These are phyloP conservation scores for Phalaenopsis equestris DNA, from an alignment of 106 monocot genomes.

Conservation along the genomic window DNA sequence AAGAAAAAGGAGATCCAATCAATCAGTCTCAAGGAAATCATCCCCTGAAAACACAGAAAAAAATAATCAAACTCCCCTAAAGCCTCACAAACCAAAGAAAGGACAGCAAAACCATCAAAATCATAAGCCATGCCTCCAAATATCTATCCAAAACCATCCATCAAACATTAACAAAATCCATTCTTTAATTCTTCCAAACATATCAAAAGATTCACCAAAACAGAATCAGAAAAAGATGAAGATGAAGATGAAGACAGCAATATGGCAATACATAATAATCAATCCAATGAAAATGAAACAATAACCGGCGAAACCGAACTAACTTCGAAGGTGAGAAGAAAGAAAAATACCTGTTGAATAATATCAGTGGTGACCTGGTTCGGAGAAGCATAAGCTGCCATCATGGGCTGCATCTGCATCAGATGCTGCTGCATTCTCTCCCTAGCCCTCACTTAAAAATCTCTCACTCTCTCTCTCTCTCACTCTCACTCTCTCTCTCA, in stretches of 20 bases:
- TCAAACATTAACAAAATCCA: background rate
- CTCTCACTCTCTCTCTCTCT: slow-evolving; percentile 11
- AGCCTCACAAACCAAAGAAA: background rate
- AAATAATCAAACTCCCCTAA: no score
- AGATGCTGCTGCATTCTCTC: slow-evolving; percentile 60
- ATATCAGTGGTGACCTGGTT: slow-evolving; percentile 66
- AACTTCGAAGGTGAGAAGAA: background rate
- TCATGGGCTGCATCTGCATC: slow-evolving; percentile 78
- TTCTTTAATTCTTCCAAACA: background rate
- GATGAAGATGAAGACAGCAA: background rate
- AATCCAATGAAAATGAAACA: background rate
- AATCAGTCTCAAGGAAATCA: background rate
- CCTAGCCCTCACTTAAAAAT: background rate
- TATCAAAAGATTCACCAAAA: background rate
- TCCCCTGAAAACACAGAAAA: background rate
- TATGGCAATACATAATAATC: background rate
- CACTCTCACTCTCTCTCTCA: slow-evolving; percentile 7
- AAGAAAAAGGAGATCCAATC: background rate
- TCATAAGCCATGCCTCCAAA: background rate
- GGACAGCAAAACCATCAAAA: background rate
- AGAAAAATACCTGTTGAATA: slow-evolving; percentile 50
- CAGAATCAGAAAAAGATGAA: background rate
- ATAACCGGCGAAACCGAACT: background rate
- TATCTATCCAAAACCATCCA: no score
- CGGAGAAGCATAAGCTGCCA: slow-evolving; percentile 50